These are phyloP conservation scores for Bauhinia variegata DNA, from an alignment of 306 rosid species.

Conservation along the genomic window DNA sequence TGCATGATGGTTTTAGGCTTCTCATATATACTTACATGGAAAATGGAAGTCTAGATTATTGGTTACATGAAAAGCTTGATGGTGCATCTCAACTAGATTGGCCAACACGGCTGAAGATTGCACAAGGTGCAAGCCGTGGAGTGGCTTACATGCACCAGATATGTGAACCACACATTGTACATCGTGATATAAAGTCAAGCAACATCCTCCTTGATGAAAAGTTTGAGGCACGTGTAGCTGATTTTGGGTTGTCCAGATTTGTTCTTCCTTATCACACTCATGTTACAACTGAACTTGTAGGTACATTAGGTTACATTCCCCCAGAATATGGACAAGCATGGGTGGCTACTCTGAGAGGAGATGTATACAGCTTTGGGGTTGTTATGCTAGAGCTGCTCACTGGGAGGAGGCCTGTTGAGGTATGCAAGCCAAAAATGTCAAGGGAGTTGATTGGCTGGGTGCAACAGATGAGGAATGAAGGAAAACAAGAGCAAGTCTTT, in stretches of 20 bases:
- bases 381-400: slow-evolving; percentile 93
- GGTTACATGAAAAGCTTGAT: slow-evolving; percentile 88
- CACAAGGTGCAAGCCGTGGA: slow-evolving; percentile 71
- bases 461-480: slow-evolving; percentile 74
- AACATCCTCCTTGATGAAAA: slow-evolving; percentile 83
- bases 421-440: slow-evolving; percentile 75
- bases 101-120: slow-evolving; percentile 74
- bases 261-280: slow-evolving; percentile 94
- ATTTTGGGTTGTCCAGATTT: slow-evolving; percentile 86
- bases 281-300: slow-evolving; percentile 97
- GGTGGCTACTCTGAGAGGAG: slow-evolving; percentile 97
- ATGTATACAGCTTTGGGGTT: slow-evolving; percentile 92
- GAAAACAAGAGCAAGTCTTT: slow-evolving; percentile 72
- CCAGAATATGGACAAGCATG: slow-evolving; percentile 97
- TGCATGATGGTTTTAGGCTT: slow-evolving; percentile 76
- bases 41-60: slow-evolving; percentile 91
- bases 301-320: slow-evolving; percentile 95
- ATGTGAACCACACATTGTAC: slow-evolving; percentile 92
- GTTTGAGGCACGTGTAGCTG: slow-evolving; percentile 90
- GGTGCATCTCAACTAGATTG: slow-evolving; percentile 82
- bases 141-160: slow-evolving; percentile 88
- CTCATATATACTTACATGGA: slow-evolving; percentile 88
- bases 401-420: slow-evolving; percentile 83
- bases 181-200: slow-evolving; percentile 93
- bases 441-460: slow-evolving; percentile 89